A percentile compares a stretch with the other conserved stretches of the same genome.
phyloP scores from a whole-genome alignment of 495 filamentous ascomycete species.

The Trichodelitschia bisporula region DNA sequence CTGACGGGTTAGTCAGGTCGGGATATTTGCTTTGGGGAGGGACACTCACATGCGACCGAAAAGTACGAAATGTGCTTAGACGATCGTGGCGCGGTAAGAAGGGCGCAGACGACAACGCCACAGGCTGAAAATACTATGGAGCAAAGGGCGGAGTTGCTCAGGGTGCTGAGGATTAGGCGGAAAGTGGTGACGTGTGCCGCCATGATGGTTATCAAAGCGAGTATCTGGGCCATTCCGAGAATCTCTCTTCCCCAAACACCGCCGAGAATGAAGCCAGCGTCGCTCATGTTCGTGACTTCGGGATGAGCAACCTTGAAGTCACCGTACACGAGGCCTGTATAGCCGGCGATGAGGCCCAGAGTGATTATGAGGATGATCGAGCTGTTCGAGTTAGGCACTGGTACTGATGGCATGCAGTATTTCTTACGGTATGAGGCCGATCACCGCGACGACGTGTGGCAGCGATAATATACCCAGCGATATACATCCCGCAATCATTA shows the following conservation, averaged over 20 bases:
- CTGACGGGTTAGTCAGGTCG: too few species aligned
- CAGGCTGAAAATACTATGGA: constrained; percentile 49
- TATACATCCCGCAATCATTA: constrained; percentile 17
- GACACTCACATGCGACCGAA: too few species aligned
- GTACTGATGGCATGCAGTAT: too few species aligned
- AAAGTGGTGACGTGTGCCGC: constrained; percentile 53
- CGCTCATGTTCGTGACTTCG: constrained; percentile 45
- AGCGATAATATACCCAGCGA: constrained; percentile 15
- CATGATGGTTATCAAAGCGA: constrained; percentile 56
- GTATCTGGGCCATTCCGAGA: constrained; percentile 31
- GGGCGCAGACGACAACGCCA: too few species aligned
- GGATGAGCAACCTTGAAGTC: constrained; percentile 54
- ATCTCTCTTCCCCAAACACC: constrained; percentile 39
- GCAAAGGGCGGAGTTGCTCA: constrained; percentile 38
- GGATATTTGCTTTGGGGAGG: too few species aligned
- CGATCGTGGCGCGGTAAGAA: too few species aligned
- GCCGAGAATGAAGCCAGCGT: constrained; percentile 41
- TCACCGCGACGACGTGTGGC: constrained; percentile 9
- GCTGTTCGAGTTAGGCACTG: too few species aligned
- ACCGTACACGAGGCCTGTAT: constrained; percentile 54
- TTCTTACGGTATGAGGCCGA: constrained; percentile 13
- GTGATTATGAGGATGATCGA: too few species aligned
- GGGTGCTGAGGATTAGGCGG: constrained; percentile 40
- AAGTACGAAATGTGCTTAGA: too few species aligned
- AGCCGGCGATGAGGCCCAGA: constrained; percentile 43